Evolutionary conservation across 176 grass and related monocot genomes (phyloP).

Genomic region (Saccharum officinarum): DNA sequence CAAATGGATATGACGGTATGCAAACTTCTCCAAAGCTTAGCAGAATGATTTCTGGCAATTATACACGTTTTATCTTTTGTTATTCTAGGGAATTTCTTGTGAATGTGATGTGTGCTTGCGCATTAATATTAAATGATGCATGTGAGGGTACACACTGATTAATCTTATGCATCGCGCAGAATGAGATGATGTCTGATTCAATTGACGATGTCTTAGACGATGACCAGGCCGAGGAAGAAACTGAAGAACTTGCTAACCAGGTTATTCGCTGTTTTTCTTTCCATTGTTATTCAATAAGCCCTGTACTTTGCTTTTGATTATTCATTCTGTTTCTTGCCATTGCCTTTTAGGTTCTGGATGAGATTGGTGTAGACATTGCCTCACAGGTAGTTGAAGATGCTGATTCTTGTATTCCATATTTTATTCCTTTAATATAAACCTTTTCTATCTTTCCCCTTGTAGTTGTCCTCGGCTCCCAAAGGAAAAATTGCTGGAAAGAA

Average conservation of each 20-base stretch:
- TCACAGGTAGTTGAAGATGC: slow-evolving; percentile 69
- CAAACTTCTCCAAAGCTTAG: slow-evolving; percentile 14
- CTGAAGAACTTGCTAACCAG: slow-evolving; percentile 88
- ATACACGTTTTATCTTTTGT: not conserved
- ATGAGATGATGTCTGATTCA: slow-evolving; percentile 92
- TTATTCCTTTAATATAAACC: slow-evolving; percentile 7
- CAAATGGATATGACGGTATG: slow-evolving; percentile 89
- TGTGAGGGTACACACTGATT: slow-evolving; percentile 6
- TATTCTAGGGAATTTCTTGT: slow-evolving; percentile 17
- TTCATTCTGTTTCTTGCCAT: slow-evolving; percentile 36
- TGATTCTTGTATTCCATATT: slow-evolving; percentile 21
- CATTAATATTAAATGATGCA: slow-evolving; percentile 18
- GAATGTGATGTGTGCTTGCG: slow-evolving; percentile 7
- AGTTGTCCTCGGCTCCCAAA: slow-evolving; percentile 94
- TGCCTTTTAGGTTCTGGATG: slow-evolving; percentile 87
- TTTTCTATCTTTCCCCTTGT: slow-evolving; percentile 20
- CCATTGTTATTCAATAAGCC: not conserved
- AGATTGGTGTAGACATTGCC: slow-evolving; percentile 93
- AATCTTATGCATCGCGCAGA: slow-evolving; percentile 54
- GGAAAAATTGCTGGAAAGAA: slow-evolving; percentile 86
- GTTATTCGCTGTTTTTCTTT: slow-evolving; percentile 35
- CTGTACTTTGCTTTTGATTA: slow-evolving; percentile 14
- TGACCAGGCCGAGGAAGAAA: slow-evolving; percentile 91
- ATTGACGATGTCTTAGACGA: slow-evolving; percentile 76
- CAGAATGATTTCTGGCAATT: slow-evolving; percentile 8